Evolutionary conservation across 2,329 filamentous ascomycete species (phyloP), one percentile per base, ranked within the genome.

Genomic region (Cercospora zeae-maydis): DNA sequence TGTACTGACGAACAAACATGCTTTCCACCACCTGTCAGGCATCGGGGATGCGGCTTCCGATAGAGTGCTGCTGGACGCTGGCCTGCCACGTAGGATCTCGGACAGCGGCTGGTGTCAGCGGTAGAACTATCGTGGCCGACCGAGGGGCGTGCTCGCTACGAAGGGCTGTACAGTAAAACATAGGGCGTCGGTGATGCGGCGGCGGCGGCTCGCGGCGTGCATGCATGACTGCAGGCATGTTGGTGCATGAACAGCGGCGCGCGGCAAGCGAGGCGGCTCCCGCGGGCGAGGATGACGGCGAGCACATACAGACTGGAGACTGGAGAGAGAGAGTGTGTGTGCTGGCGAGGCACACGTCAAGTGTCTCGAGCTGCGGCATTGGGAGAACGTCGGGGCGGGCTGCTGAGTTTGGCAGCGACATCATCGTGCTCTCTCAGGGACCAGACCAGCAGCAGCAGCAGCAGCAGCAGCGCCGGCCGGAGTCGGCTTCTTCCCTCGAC

Each of bases 221-320:
- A 37, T 58, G 55, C 55, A 58, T 33, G 30, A 11, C 19, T 19
- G 36, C 53, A 30, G 37, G 53, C 53, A 56, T 37, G 16, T 19
- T 11, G n/a, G 37, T 33, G 55, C 55, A 58, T 58, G 55, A 27
- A 58, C 55, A 42, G 10, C 27, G 55, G 55, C 55, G 37, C 37
- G 55, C 55, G 55, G 30, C 9, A 27, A 47, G 27, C 39, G 27
- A 39, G 10, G 34, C 51, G 33, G 2, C 6, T 11, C 13, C 19
- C 49, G 49, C 49, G 11, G 9, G 3, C 11, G 36, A 39, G 36
- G 37, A 42, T 4, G 5, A 19, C 11, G 37, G 37, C 11, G 37
- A 5, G 37, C 11, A 13, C n/a, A n/a, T n/a, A n/a, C n/a, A n/a
- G n/a, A n/a, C n/a, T n/a, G n/a, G n/a, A n/a, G n/a, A n/a, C n/a